Evolutionary conservation across 352 stramenopile genomes (phyloP).

Genomic region (Nothophytophthora sp.): DNA sequence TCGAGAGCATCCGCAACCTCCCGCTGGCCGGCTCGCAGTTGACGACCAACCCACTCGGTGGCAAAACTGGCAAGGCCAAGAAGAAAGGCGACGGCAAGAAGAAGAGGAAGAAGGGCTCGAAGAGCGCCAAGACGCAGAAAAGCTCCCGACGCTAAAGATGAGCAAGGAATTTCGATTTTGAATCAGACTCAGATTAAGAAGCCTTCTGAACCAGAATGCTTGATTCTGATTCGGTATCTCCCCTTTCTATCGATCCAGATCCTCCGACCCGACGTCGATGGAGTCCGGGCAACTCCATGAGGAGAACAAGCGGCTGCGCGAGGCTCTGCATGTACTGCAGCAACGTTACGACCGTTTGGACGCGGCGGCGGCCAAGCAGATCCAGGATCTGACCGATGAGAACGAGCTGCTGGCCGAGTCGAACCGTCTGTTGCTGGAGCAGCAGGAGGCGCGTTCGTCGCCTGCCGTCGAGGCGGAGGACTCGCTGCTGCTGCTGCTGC

Average conservation of each 20-base stretch:
- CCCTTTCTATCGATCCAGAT: no score
- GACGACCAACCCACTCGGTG: conserved; percentile 44
- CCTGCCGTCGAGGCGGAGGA: conserved; percentile 2
- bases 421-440: conserved; percentile 68
- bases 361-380: conserved; percentile 30
- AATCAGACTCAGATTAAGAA: no score
- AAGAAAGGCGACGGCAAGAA: conserved; percentile 45
- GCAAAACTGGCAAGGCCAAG: conserved; percentile 22
- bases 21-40: conserved; percentile 50
- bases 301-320: conserved; percentile 51
- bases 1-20: conserved; percentile 55
- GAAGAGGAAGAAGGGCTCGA: conserved; percentile 47
- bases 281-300: conserved; percentile 33
- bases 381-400: conserved; percentile 67
- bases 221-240: no score
- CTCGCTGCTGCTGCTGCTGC: conserved; percentile 19
- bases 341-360: conserved; percentile 49
- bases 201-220: no score
- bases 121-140: conserved; percentile 22
- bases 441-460: conserved; percentile 17
- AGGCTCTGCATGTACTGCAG: conserved; percentile 49
- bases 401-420: conserved; percentile 75
- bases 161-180: no score
- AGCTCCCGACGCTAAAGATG: conserved; percentile 11
- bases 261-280: no score